phyloP scores from a whole-genome alignment of 1,284 basidiomycete genomes.

The Ceratobasidium sp. region DNA sequence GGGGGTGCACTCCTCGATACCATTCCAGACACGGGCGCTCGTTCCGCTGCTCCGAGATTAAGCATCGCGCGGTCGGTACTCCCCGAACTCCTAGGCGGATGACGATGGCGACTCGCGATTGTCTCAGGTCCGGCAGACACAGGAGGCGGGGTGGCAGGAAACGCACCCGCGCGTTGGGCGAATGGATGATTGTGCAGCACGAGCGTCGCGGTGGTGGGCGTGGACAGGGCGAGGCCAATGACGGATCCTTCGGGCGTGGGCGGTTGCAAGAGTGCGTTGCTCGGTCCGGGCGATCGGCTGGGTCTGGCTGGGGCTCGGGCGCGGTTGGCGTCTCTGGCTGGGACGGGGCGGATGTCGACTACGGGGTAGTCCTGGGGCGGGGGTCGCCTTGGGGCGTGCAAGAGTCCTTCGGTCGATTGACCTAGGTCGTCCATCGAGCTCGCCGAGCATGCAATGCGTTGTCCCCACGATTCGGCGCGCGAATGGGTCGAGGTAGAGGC shows the following conservation, averaged over 20 bases:
- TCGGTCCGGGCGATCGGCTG: background rate
- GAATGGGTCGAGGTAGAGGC: constrained; percentile 16
- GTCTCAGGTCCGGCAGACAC: constrained; percentile 27
- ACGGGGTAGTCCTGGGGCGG: constrained; percentile 17
- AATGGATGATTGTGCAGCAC: constrained; percentile 28
- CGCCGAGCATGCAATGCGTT: constrained; percentile 22
- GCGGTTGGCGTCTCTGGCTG: constrained; percentile 15
- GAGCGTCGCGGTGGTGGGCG: constrained; percentile 4
- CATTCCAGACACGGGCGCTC: constrained; percentile 5
- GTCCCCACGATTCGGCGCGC: constrained; percentile 25
- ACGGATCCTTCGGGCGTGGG: constrained; percentile 11
- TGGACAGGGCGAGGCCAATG: constrained; percentile 31
- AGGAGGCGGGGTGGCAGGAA: constrained; percentile 9
- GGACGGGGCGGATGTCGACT: constrained; percentile 22
- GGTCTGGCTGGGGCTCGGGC: constrained; percentile 22
- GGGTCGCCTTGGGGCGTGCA: background rate
- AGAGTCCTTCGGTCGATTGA: constrained; percentile 15
- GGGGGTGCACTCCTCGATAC: background rate
- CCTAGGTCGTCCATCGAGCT: constrained; percentile 14
- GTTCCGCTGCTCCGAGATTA: background rate
- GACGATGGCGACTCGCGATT: constrained; percentile 21
- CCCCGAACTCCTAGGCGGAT: constrained; percentile 26
- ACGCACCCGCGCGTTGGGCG: constrained; percentile 25
- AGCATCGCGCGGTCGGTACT: constrained; percentile 30
- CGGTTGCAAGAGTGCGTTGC: background rate